Evolutionary conservation across 768 basidiomycete species (phyloP).

Genomic region (Asterophora lycoperdoides): DNA sequence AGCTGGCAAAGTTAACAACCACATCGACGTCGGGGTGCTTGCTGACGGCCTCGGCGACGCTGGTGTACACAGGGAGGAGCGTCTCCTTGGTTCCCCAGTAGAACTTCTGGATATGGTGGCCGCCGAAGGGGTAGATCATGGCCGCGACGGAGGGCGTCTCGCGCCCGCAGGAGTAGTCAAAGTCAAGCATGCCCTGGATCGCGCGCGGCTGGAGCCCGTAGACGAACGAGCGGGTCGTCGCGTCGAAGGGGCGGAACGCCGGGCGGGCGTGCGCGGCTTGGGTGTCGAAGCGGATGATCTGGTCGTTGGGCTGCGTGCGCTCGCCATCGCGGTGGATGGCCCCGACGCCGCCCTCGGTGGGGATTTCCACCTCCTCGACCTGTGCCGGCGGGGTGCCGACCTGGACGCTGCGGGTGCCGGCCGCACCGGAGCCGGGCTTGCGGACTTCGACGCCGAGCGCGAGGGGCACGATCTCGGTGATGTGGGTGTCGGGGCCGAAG

Average conservation of each 20-base stretch:
- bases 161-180: conserved; percentile 97
- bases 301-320: conserved; percentile 81
- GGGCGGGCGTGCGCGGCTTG: conserved; percentile 51
- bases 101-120: conserved; percentile 99
- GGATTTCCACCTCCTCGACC: conserved; percentile 35
- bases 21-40: conserved; percentile 98
- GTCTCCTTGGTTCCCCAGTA: conserved; percentile 99
- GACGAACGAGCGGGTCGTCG: conserved; percentile 91
- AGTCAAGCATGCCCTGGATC: conserved; percentile 96
- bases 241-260: conserved; percentile 89
- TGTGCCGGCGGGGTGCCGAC: conserved; percentile 35
- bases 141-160: conserved; percentile 89
- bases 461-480: conserved; percentile 97
- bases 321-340: conserved; percentile 72
- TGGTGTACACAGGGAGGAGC: conserved; percentile 94
- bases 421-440: conserved; percentile 24
- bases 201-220: conserved; percentile 99
- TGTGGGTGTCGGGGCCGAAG: conserved; percentile 97
- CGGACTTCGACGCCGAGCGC: conserved; percentile 83
- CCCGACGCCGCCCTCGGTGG: conserved; percentile 50
- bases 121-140: conserved; percentile 99
- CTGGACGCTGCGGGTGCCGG: conserved; percentile 34
- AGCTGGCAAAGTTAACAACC: conserved; percentile 96
- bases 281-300: conserved; percentile 85
- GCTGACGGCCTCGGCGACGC: conserved; percentile 81